Evolutionary conservation across 805 yeast genomes (phyloP), one percentile per base, ranked within the genome.

Genomic region (Metschnikowia santaceciliae): DNA sequence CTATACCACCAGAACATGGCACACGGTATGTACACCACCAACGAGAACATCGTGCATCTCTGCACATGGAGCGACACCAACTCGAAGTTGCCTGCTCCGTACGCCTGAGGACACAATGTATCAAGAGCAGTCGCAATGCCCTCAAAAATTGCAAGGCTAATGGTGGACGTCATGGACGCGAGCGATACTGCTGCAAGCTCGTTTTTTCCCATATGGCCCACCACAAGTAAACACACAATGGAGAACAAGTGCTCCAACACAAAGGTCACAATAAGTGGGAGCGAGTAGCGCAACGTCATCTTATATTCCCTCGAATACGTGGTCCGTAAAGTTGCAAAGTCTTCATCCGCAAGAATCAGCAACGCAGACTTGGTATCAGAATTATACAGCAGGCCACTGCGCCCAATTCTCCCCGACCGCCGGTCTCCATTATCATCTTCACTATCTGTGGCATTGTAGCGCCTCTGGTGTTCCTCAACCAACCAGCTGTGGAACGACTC

Each of bases 51-150:
- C 4, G 63, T 59, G 55, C 76, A 69, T 46, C 77, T 58, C 53
- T 74, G 78, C 14, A 74, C 76, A 47, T 66, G 67, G 2, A 61
- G 54, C 26, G 71, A 62, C 44, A 74, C 74, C 48, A 67, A 50
- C 52, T 69, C 71, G 42, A 58, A 71, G 52, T 71, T 70, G 3
- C 71, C 70, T 1, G 78, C 77, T 2, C 78, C 78, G 51, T 67
- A 74, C 2, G 77, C 76, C 53, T 72, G 78, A 1, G 78, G 78
- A 52, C 78, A 73, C 35, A 74, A 55, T 3, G 78, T 74, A 49
- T 74, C 78, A 26, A 74, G 60, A 0, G 78, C 71, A 5, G 78
- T 74, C 0, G 78, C 75, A n/a, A 71, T 70, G 15, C 78, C 78
- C 56, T 74, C 78, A 51, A 74, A 74, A 1, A 74, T 55, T 8